Evolutionary conservation across 2,329 filamentous ascomycete genomes (phyloP).

Genomic region (Botrytis squamosa): DNA sequence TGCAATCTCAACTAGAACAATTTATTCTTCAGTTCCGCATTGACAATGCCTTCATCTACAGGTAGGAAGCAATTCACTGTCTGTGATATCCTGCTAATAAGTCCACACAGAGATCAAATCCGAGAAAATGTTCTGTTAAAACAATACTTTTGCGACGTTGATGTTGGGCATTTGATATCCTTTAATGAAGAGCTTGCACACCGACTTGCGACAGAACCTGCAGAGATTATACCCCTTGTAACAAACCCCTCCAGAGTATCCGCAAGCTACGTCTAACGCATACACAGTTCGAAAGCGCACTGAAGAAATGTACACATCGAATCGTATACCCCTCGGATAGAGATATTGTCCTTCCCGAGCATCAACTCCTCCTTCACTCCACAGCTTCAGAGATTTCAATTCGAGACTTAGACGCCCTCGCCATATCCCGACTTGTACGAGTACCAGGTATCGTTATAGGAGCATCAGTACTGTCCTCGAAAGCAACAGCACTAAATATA

Average conservation of each 20-base stretch:
- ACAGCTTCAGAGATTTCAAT: conserved; percentile 89
- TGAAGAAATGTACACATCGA: conserved; percentile 87
- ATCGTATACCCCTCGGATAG: conserved; percentile 82
- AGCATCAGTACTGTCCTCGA: conserved; percentile 93
- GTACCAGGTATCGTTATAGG: conserved; percentile 98
- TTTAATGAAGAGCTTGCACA: conserved; percentile 96
- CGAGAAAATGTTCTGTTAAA: conserved; percentile 92
- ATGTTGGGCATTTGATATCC: conserved; percentile 91
- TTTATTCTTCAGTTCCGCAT: conserved; percentile 94
- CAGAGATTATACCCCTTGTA: conserved; percentile 89
- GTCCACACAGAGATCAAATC: conserved; percentile 73
- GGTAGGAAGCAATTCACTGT: conserved; percentile 52
- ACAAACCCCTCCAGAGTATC: conserved; percentile 33
- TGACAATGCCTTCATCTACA: conserved; percentile 92
- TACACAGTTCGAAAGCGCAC: conserved; percentile 78
- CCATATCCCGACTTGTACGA: conserved; percentile 90
- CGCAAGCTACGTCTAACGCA: neutral
- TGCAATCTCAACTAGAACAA: conserved; percentile 78
- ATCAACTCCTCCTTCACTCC: conserved; percentile 93
- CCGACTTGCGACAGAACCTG: conserved; percentile 82
- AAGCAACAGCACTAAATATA: conserved; percentile 82
- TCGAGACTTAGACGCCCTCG: conserved; percentile 86
- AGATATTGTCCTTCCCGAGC: conserved; percentile 71
- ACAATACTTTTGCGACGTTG: conserved; percentile 93
- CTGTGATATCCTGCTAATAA: conserved; percentile 37